Base-by-base conservation (phyloP, 441 rosid species). In the Pelargonium hybrid region DNA sequence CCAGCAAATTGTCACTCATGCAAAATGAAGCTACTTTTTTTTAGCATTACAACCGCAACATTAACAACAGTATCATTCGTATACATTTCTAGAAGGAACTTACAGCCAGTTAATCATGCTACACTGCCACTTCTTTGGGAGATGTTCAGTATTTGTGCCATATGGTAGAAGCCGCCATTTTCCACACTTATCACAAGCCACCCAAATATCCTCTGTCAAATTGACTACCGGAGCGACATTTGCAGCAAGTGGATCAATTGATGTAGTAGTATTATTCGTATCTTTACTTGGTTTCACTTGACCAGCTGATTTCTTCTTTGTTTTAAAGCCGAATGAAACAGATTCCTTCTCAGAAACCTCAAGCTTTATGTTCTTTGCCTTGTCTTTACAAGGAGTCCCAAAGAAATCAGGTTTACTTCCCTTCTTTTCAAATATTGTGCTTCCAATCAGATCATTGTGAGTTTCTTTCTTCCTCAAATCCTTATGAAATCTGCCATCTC, bases 71-170 rank as follows among this genome's bases (percentile, higher is more conserved):
- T 20, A 54, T 54, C 21, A 54, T 54, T 17, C 21, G 15, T 57
- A 57, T 57, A 25, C 63, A 57, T 57, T 57, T 34, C 37, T 25
- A 15, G 3, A 61, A 15, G 3, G 76, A 73, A 86, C 96, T 90
- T 87, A 90, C 92, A 90, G 87, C 97, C 97, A 90, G 25, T 79
- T 79, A 43, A 83, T 84, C 97, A 90, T 90, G 78, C 90, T 78
- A 81, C 97, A 90, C 63, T 75, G 41, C 94, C 97, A 90, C 82
- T 82, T 84, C 1, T 85, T 84, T 59, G 97, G 92, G 65, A 90
- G 89, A 59, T 82, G 77, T 18, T 85, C 82, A 13, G 84, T 75
- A 43, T 26, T 81, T 77, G 65, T 68, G 65, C 81, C 87, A 70
- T 23, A 62, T n/a, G 94, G 97, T 61, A 90, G 82, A 67, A 87